Base-by-base conservation (phyloP, 208 protist species). In the Polymyxa betae region DNA sequence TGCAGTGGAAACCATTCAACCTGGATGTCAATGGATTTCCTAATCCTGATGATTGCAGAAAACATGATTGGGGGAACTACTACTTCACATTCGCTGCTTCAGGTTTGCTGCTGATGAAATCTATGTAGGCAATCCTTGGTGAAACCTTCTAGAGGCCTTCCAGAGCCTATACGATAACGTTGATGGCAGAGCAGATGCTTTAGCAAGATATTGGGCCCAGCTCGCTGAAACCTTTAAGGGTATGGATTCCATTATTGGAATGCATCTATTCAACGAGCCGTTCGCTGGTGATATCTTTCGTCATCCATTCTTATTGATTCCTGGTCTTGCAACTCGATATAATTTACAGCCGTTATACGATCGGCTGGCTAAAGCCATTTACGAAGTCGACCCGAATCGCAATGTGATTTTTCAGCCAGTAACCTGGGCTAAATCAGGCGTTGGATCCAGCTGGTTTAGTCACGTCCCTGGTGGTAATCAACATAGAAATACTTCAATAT, bases 121-220 rank as follows among this genome's bases (percentile, higher is more conserved):
- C n/a, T n/a, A n/a, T n/a, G n/a, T n/a, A 68, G 54, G 54, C 54
- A 29, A 29, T 29, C 29, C 29, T 29, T 29, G 29, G 54, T 29
- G n/a, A n/a, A n/a, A n/a, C n/a, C n/a, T n/a, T n/a, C n/a, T n/a
- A n/a, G n/a, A n/a, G n/a, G 77, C 20, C 77, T 88, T n/a, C 24
- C 77, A 88, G 43, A 29, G 20, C 77, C 35, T 88, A 16, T 88
- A 88, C 77, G 46, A 68, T n/a, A 88, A 88, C 24, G 40, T 40
- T 29, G 46, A 88, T 68, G 77, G 77, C 77, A 16, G 35, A n/a
- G 77, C 40, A 49, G 77, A 88, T 68, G 77, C 77, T n/a, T 88
- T 77, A 16, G 77, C 77, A 16, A 68, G 43, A 40, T 88, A 77
- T 29, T 88, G 77, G 77, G 77, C 20, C 40, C 40, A 24, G 40